Conservation (phyloP, 345 rosid species). For the Eutrema yunnanense region DNA sequence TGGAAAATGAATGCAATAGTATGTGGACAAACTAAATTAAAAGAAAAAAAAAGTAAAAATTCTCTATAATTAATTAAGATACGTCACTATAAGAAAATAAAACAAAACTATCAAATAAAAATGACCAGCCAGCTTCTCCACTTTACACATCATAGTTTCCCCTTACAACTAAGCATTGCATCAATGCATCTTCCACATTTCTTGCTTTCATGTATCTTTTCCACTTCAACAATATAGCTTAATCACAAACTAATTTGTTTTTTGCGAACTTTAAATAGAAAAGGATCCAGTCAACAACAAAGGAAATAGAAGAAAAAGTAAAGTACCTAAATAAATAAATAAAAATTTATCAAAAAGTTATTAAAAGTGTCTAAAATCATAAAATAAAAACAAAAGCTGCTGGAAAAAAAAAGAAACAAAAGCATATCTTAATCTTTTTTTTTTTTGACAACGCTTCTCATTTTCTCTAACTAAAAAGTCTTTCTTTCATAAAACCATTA, state of each 20-base stretch:
- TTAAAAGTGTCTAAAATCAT: not conserved
- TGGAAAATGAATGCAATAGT: too few relatives aligned
- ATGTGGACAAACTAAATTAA: too few relatives aligned
- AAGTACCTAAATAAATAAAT: not conserved
- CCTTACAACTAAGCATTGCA: conserved; percentile 28
- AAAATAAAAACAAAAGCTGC: conserved; percentile 11
- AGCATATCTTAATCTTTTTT: not conserved
- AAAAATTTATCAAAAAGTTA: not conserved
- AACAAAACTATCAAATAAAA: not conserved
- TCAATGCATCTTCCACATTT: not conserved
- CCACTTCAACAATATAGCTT: not conserved
- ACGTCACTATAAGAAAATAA: not conserved
- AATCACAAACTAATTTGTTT: not conserved
- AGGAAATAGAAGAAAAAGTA: not conserved
- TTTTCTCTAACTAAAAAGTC: not conserved
- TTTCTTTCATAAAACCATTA: not conserved
- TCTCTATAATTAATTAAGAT: too few relatives aligned
- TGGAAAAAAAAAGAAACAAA: not conserved
- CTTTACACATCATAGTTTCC: conserved; percentile 13
- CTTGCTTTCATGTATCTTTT: conserved; percentile 9
- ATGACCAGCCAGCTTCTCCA: not conserved
- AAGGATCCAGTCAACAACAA: not conserved
- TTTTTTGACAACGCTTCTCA: too few relatives aligned
- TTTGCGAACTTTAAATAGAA: not conserved
- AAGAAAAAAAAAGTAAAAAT: too few relatives aligned